Base-by-base conservation (phyloP, 1,284 basidiomycete genomes). In the Omphalotus olearius region DNA sequence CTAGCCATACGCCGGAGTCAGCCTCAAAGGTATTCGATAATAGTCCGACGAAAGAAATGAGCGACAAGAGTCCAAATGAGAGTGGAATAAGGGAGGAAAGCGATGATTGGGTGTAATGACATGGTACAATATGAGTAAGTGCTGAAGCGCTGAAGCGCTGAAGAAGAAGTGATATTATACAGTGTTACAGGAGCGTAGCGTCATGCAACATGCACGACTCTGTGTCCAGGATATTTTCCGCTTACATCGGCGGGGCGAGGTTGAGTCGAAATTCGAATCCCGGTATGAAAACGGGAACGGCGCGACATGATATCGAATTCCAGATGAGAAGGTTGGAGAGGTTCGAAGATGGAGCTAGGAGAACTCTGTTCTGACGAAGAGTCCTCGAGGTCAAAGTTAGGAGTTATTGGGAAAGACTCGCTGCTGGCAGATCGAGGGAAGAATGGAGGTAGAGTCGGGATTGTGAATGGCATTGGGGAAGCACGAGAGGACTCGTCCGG, bases 381-480 rank as follows among this genome's bases (percentile, higher is more conserved):
- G 7, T 49, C 47, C 13, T 47, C 49, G 11, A 48, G 42, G 49
- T 74, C 70, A 17, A 67, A 68, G 28, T 65, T 59, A 11, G 71
- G 68, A n/a, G 73, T 70, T 40, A 66, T 60, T 26, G 73, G 68
- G 54, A 72, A 70, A 11, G 69, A 68, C 26, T 72, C 69, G 35
- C 70, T 69, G 53, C 63, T 68, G 49, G 68, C 64, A 35, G 73
- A 72, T 40, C 64, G 68, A 30, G 70, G 69, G 53, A 74, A 67
- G 33, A 78, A 64, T 28, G 71, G 53, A 9, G 76, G 82, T 33
- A 86, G 73, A 9, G 74, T 78, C 13, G 83, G 83, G 49, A 86
- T 72, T 48, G 73, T 73, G 59, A 85, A 74, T 13, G 82, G 80
- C 56, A 73, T 75, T 55, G 69, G 72, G n/a, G 69, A 67, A 26